These are phyloP conservation scores for Croton setiger DNA, from an alignment of 441 rosid species.

Conservation along the genomic window DNA sequence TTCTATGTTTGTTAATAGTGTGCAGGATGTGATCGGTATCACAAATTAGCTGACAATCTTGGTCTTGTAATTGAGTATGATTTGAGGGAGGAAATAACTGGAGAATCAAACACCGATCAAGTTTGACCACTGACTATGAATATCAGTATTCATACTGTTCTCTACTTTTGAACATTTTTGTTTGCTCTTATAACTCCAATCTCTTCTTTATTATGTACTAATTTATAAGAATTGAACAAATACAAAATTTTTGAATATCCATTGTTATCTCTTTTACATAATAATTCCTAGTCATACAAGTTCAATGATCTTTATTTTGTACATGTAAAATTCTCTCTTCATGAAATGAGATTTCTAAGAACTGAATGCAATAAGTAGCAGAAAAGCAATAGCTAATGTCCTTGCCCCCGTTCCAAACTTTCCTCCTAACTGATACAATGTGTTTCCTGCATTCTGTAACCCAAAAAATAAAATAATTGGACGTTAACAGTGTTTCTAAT, in stretches of 20 bases:
- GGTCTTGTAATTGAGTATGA: slow-evolving; percentile 81
- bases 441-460: slow-evolving; percentile 64
- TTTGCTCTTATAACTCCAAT: slow-evolving; percentile 13
- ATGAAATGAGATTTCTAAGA: slow-evolving; percentile 28
- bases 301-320: slow-evolving; percentile 20
- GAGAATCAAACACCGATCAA: slow-evolving; percentile 42
- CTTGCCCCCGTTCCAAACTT: slow-evolving; percentile 43
- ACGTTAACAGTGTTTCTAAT: not conserved
- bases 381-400: slow-evolving; percentile 43
- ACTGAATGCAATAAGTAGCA: slow-evolving; percentile 40
- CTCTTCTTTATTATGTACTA: slow-evolving; percentile 17
- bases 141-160: slow-evolving; percentile 6
- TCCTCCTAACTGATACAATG: slow-evolving; percentile 39
- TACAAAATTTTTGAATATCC: slow-evolving; percentile 27
- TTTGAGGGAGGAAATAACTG: slow-evolving; percentile 46
- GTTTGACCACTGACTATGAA: slow-evolving; percentile 29
- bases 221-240: slow-evolving; percentile 23
- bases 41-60: slow-evolving; percentile 85
- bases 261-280: slow-evolving; percentile 24
- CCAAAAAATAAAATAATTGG: slow-evolving; percentile 14
- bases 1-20: slow-evolving; percentile 48
- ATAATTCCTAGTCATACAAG: slow-evolving; percentile 20
- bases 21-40: slow-evolving; percentile 84
- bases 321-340: slow-evolving; percentile 28
- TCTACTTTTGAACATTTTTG: slow-evolving; percentile 3